These are phyloP conservation scores for Bruguiera sexangula DNA, from an alignment of 345 rosid species.

Conservation along the genomic window DNA sequence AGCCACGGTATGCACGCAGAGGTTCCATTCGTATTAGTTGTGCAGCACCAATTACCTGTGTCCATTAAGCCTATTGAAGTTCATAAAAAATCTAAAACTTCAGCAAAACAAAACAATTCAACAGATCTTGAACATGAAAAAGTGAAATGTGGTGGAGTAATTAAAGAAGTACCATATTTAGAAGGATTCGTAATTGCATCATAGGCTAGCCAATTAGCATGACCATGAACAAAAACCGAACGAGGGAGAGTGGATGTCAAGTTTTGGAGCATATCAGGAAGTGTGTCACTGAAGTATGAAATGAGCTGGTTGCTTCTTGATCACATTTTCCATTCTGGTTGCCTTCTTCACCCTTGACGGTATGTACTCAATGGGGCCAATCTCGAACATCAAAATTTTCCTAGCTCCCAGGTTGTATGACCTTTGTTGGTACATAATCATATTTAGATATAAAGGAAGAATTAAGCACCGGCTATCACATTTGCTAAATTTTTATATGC, in stretches of 20 bases:
- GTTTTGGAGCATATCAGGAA: slow-evolving; percentile 27
- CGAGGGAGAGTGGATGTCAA: slow-evolving; percentile 28
- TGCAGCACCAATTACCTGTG: slow-evolving; percentile 43
- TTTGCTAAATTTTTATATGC: no score
- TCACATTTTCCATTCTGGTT: slow-evolving; percentile 28
- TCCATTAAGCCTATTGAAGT: slow-evolving; percentile 29
- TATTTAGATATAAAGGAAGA: no score
- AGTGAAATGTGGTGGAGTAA: neutral
- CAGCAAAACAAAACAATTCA: no score
- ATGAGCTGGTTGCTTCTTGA: slow-evolving; percentile 34
- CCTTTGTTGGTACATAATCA: no score
- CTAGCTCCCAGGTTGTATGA: slow-evolving; percentile 30
- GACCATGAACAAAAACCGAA: slow-evolving; percentile 29
- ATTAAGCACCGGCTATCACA: no score
- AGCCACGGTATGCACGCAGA: slow-evolving; percentile 36
- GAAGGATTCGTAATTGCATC: slow-evolving; percentile 25
- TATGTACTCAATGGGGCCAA: slow-evolving; percentile 48
- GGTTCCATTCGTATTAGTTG: slow-evolving; percentile 40
- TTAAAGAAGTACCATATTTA: slow-evolving; percentile 22
- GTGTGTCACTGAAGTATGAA: slow-evolving; percentile 26
- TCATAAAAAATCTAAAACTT: no score
- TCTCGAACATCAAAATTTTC: no score
- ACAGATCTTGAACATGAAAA: no score
- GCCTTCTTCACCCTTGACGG: slow-evolving; percentile 27
- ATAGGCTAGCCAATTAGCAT: slow-evolving; percentile 24